phyloP scores from a whole-genome alignment of 2,329 filamentous ascomycete species.

The Tolypocladium sp. region DNA sequence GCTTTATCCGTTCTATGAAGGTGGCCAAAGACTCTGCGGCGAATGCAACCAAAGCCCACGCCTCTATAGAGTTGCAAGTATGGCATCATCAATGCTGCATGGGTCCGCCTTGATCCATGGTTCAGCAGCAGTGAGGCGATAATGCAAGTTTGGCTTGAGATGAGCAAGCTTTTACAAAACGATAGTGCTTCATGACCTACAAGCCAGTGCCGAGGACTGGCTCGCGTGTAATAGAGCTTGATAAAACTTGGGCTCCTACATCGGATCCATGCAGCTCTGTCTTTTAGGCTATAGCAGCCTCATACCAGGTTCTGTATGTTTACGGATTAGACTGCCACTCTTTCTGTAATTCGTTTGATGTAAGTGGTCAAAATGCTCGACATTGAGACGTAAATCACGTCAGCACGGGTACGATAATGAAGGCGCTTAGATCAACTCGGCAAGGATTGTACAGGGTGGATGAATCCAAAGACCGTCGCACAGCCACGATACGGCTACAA shows the following conservation, averaged over 20 bases:
- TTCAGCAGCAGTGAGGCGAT: not conserved
- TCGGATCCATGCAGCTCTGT: not conserved
- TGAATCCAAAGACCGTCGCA: not conserved
- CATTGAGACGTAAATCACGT: not conserved
- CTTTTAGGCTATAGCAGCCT: not conserved
- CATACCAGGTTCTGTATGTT: not conserved
- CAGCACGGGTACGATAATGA: not conserved
- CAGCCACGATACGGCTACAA: not conserved
- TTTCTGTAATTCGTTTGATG: not conserved
- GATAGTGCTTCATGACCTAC: not conserved
- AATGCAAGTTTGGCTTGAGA: not conserved
- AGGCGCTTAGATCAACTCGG: not conserved
- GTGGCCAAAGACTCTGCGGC: not conserved
- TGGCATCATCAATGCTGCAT: not conserved
- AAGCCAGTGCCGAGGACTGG: not conserved
- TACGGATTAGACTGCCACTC: fast-evolving
- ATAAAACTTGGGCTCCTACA: not conserved
- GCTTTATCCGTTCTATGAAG: not conserved
- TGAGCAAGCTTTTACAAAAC: not conserved
- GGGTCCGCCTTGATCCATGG: not conserved
- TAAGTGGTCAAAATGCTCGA: not conserved
- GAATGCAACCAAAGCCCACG: not conserved
- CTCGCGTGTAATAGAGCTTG: not conserved
- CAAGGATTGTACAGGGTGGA: not conserved
- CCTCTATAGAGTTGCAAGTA: not conserved